Evolutionary conservation across 2,329 filamentous ascomycete species (phyloP), one percentile per base, ranked within the genome.

Genomic region (Incumbomyces lentus): DNA sequence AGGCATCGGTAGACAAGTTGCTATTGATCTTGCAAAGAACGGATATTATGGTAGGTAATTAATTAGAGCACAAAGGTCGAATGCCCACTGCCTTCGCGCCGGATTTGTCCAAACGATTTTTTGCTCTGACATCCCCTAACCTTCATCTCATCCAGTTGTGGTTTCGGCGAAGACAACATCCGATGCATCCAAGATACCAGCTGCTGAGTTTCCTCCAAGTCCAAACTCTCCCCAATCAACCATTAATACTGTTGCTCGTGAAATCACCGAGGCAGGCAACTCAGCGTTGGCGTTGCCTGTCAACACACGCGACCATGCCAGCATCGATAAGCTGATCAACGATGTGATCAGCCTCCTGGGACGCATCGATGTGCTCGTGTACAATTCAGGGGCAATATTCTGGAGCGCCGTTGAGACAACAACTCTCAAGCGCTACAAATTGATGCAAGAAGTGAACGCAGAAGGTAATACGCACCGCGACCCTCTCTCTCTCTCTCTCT

Each of bases 331-430:
- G 6, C 70, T 90, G 34, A 67, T 89, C 2, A 61, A 73, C 17
- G 62, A 72, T 46, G 81, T 81, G 0, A 65, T 84, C 4, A 53
- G 77, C 57, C 68, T 63, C 3, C 82, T 83, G 56, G 72, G 73
- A 36, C 75, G 74, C 17, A 68, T 93, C 2, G 85, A 92, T 60
- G 81, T 83, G 0, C 65, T 93, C 2, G 64, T 92, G 40, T 93
- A 93, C 69, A 93, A 92, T 62, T 81, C 82, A 0, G 86, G 86
- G 34, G 86, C 86, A 2, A 88, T 93, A 54, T 92, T 82, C 81
- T 90, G 86, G 85, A 76, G 82, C 0, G 75, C 82, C 1, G 78
- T 93, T 0, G 74, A 80, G 43, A 75, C 80, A 39, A 90, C 85
- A 0, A 81, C 84, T 0, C 68, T 83, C 53, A 84, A 82, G 63